phyloP scores from a whole-genome alignment of 495 filamentous ascomycete genomes.

The Eremomyces bilateralis region DNA sequence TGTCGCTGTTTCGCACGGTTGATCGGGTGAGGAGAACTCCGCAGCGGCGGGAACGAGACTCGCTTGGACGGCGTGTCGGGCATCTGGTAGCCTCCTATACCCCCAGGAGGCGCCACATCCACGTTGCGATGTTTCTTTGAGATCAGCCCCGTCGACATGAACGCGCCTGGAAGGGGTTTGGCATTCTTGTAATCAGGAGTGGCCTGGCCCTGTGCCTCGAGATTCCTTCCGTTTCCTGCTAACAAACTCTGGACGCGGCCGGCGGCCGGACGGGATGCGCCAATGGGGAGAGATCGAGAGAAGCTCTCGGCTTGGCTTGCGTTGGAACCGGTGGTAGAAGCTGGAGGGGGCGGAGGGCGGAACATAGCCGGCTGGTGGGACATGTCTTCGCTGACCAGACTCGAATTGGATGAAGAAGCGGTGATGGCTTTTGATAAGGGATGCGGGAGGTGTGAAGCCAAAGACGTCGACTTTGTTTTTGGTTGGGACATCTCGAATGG shows the following conservation, averaged over 20 bases:
- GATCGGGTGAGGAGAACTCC: conserved; percentile 19
- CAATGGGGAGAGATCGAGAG: not conserved
- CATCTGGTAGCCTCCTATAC: conserved; percentile 41
- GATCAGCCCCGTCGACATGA: conserved; percentile 83
- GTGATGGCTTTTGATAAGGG: not conserved
- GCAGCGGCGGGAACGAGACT: conserved; percentile 36
- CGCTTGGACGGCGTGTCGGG: conserved; percentile 95
- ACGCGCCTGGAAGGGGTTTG: conserved; percentile 66
- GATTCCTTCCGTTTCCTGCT: no score
- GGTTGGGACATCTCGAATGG: not conserved
- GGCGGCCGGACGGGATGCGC: not conserved
- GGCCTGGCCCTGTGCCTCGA: not conserved
- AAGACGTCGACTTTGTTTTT: no score
- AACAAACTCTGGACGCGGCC: no score
- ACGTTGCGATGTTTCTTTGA: conserved; percentile 54
- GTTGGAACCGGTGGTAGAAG: no score
- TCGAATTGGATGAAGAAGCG: conserved; percentile 1
- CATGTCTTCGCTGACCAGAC: not conserved
- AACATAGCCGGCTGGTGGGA: no score
- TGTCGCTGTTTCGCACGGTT: conserved; percentile 33
- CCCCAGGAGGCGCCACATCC: no score
- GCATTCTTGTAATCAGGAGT: conserved; percentile 53
- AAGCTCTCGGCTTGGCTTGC: not conserved
- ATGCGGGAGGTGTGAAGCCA: not conserved
- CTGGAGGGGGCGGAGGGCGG: no score